Conservation (phyloP, 2,329 filamentous ascomycete genomes). For the Monascus ruber region DNA sequence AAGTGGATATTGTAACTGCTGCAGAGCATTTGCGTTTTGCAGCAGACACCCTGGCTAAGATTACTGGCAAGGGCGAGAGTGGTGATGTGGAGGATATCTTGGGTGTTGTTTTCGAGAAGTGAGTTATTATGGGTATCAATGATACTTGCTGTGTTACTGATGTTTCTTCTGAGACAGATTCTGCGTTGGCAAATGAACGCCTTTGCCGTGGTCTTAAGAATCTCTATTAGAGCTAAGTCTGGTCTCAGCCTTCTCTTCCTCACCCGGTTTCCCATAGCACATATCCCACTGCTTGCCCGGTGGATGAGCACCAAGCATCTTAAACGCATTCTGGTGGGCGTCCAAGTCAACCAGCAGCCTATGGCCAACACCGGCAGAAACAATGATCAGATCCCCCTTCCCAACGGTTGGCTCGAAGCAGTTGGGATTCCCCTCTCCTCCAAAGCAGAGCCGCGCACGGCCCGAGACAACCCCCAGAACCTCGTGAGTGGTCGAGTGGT, state of each 20-base stretch:
- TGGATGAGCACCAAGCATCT: conserved; percentile 59
- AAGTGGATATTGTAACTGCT: conserved; percentile 72
- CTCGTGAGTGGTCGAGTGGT: conserved; percentile 57
- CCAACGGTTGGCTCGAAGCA: conserved; percentile 45
- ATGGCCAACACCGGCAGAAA: conserved; percentile 57
- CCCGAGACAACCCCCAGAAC: conserved; percentile 51
- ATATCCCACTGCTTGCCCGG: conserved; percentile 52
- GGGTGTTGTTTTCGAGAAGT: conserved; percentile 97
- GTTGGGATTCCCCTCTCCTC: conserved; percentile 49
- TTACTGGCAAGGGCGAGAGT: conserved; percentile 73
- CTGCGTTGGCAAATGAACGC: conserved; percentile 43
- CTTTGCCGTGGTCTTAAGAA: no score
- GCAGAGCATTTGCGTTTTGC: conserved; percentile 80
- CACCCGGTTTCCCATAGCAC: conserved; percentile 53
- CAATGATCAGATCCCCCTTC: conserved; percentile 52
- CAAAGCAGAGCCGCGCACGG: conserved; percentile 52
- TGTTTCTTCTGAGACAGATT: conserved; percentile 31
- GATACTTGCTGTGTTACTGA: conserved; percentile 4
- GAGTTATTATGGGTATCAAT: conserved; percentile 27
- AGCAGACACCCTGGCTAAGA: conserved; percentile 67
- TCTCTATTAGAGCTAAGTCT: no score
- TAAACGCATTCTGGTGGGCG: conserved; percentile 38
- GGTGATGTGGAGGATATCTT: conserved; percentile 93
- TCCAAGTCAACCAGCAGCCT: conserved; percentile 46
- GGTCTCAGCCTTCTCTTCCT: conserved; percentile 40